Conservation (phyloP, 176 grass and related monocot genomes). For the Microstegium vimineum region DNA sequence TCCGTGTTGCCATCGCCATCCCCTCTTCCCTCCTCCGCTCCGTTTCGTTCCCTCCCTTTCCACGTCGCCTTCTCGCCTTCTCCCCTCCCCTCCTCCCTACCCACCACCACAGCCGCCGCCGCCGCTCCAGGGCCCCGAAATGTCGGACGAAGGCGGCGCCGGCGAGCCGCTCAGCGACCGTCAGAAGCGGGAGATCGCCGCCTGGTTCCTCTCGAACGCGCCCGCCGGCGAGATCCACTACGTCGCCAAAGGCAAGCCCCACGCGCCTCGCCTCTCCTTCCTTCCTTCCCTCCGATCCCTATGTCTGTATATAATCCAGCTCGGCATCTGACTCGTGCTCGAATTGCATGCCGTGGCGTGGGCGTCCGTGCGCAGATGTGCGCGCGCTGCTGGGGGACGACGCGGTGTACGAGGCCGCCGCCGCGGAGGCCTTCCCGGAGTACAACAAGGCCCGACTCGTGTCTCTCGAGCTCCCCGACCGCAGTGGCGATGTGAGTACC, state of each 20-base stretch:
- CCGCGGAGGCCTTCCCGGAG: conserved; percentile 85
- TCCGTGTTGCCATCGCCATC: conserved; percentile 20
- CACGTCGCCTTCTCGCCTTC: not conserved
- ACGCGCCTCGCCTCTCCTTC: not conserved
- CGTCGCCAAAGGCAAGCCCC: conserved; percentile 76
- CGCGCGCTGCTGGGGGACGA: conserved; percentile 73
- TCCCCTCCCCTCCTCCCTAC: not conserved
- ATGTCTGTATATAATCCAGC: not conserved
- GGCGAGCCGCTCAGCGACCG: conserved; percentile 54
- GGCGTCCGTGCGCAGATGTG: conserved; percentile 55
- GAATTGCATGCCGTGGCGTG: conserved; percentile 3
- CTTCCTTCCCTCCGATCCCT: not conserved
- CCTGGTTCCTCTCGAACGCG: conserved; percentile 93
- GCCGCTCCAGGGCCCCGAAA: conserved; percentile 31
- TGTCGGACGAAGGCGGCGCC: conserved; percentile 70
- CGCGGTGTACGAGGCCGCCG: conserved; percentile 66
- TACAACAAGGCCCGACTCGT: conserved; percentile 85
- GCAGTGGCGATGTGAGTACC: conserved; percentile 86
- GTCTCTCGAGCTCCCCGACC: conserved; percentile 75
- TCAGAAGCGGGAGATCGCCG: conserved; percentile 84
- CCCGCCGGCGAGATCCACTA: conserved; percentile 97
- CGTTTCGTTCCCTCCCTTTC: not conserved
- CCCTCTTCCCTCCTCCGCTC: not conserved
- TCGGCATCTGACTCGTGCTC: not conserved
- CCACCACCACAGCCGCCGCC: not conserved